These are phyloP conservation scores for Herpetospermum pedunculosum DNA, from an alignment of 306 rosid genomes.

Conservation along the genomic window DNA sequence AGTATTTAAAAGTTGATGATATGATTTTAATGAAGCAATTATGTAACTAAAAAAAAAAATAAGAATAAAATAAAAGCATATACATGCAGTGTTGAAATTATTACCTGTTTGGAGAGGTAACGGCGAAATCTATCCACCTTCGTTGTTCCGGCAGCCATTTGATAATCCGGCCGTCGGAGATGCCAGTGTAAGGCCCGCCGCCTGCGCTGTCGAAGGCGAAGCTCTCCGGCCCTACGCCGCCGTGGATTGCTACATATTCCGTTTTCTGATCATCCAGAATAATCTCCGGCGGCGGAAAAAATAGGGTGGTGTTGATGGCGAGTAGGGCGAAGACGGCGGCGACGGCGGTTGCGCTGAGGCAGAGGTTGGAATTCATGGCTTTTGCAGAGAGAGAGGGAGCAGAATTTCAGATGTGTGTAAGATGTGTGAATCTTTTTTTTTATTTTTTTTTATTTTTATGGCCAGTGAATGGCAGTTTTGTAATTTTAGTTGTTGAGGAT, in stretches of 20 bases:
- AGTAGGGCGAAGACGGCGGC: constrained; percentile 12
- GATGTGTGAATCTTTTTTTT: not conserved
- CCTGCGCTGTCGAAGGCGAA: constrained; percentile 46
- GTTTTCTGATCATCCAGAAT: not conserved
- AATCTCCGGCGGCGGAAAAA: not conserved
- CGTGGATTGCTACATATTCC: constrained; percentile 27
- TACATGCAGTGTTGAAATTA: not conserved
- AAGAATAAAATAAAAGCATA: not conserved
- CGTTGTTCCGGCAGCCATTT: constrained; percentile 34
- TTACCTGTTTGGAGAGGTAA: constrained; percentile 42
- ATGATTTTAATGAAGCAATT: too few relatives aligned
- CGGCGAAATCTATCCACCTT: constrained; percentile 47
- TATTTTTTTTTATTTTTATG: not conserved
- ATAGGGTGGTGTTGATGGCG: not conserved
- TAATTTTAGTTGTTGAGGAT: not conserved
- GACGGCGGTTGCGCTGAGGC: constrained; percentile 6
- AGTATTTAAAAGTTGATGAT: too few relatives aligned
- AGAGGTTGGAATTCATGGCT: constrained; percentile 10
- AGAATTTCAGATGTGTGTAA: not conserved
- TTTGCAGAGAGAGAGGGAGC: not conserved
- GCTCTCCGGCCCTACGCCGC: constrained; percentile 56
- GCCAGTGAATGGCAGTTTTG: not conserved
- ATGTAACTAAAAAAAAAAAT: not conserved
- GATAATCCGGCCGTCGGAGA: constrained; percentile 59
- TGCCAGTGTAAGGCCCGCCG: constrained; percentile 61